Evolutionary conservation across 1,284 basidiomycete genomes (phyloP).

Genomic region (Chondrostereum purpureum): DNA sequence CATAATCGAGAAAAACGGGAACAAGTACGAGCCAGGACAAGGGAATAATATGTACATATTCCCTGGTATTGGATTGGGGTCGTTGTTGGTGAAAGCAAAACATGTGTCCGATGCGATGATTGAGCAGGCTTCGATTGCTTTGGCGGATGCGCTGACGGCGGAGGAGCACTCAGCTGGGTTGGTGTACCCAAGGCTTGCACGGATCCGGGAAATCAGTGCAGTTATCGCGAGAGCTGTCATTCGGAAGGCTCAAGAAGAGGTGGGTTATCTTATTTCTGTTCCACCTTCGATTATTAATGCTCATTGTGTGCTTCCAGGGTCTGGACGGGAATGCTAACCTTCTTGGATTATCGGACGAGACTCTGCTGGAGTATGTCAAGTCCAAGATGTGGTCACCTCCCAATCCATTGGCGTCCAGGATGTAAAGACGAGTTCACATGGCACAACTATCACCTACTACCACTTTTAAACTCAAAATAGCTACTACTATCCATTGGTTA

Average conservation of each 20-base stretch:
- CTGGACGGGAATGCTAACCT: constrained; percentile 41
- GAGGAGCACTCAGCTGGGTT: constrained; percentile 53
- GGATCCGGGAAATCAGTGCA: constrained; percentile 67
- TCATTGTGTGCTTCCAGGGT: constrained; percentile 32
- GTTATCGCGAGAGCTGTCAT: constrained; percentile 57
- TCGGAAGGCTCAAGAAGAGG: constrained; percentile 57
- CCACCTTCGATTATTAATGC: too few relatives aligned
- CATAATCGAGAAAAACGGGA: constrained; percentile 45
- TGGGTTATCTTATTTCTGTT: constrained; percentile 29
- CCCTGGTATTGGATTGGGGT: constrained; percentile 62
- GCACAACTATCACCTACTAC: too few relatives aligned
- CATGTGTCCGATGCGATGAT: constrained; percentile 62
- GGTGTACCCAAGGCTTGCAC: constrained; percentile 56
- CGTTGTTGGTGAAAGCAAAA: constrained; percentile 52
- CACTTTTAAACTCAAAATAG: too few relatives aligned
- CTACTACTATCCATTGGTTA: too few relatives aligned
- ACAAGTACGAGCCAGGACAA: constrained; percentile 66
- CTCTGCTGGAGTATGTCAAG: constrained; percentile 43
- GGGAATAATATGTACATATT: constrained; percentile 77
- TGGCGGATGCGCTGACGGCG: constrained; percentile 54
- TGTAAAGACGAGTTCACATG: too few relatives aligned
- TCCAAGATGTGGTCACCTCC: constrained; percentile 57
- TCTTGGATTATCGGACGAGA: constrained; percentile 40
- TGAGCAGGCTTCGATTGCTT: constrained; percentile 51
- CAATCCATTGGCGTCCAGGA: too few relatives aligned